Evolutionary conservation across 2,329 filamentous ascomycete species (phyloP).

Genomic region (Calonectria henricotiae): DNA sequence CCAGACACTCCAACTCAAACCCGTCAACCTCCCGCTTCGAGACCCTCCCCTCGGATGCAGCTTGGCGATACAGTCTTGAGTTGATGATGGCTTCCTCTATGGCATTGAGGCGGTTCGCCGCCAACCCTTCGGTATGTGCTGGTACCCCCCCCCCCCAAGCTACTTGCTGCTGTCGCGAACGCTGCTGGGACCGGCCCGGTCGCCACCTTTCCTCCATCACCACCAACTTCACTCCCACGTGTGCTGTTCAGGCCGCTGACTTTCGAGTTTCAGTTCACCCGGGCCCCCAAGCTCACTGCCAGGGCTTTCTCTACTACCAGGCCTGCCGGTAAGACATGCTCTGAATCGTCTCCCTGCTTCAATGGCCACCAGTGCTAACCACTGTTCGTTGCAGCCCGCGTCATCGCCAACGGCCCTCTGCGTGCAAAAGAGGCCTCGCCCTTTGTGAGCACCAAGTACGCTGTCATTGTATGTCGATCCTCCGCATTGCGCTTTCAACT

Average conservation of each 20-base stretch:
- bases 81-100: slow-evolving; percentile 75
- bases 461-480: slow-evolving; percentile 83
- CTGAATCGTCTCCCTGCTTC: slow-evolving; percentile 11
- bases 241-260: slow-evolving; percentile 46
- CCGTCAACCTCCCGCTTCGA: slow-evolving; percentile 50
- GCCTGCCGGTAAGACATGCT: slow-evolving; percentile 76
- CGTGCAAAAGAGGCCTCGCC: slow-evolving; percentile 94
- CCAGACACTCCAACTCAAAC: slow-evolving; percentile 49
- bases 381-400: slow-evolving; percentile 73
- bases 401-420: slow-evolving; percentile 88
- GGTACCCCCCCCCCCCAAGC: slow-evolving; percentile 18
- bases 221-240: slow-evolving; percentile 40
- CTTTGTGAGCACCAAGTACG: slow-evolving; percentile 91
- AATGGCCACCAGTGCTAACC: slow-evolving; percentile 43
- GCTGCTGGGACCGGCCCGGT: slow-evolving; percentile 32
- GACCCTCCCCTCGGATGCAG: slow-evolving; percentile 54
- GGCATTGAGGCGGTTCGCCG: slow-evolving; percentile 75
- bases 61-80: slow-evolving; percentile 53
- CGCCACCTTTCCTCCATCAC: slow-evolving; percentile 29
- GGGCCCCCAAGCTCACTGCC: slow-evolving; percentile 75
- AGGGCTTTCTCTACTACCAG: slow-evolving; percentile 91
- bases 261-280: slow-evolving; percentile 70
- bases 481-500: slow-evolving; percentile 22
- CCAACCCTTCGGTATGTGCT: slow-evolving; percentile 70
- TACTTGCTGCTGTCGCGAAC: slow-evolving; percentile 9